These are phyloP conservation scores for Metschnikowia matae DNA, from an alignment of 805 yeast genomes.

Conservation along the genomic window DNA sequence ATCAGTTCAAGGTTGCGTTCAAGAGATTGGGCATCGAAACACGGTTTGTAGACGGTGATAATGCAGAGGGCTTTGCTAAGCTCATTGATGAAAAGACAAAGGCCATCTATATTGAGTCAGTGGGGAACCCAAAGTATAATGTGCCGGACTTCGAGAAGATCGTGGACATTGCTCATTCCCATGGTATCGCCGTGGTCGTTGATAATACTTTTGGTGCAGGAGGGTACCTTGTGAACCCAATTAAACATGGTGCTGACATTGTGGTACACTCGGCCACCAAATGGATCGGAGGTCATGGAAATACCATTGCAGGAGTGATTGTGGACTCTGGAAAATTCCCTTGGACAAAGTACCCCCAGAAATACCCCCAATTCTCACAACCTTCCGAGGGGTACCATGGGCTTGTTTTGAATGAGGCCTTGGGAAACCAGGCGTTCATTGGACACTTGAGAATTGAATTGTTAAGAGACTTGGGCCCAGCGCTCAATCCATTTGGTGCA, in stretches of 20 bases:
- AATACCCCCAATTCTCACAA: slow-evolving; percentile 85
- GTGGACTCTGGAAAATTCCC: slow-evolving; percentile 92
- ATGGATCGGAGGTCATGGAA: slow-evolving; percentile 98
- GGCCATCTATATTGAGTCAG: slow-evolving; percentile 84
- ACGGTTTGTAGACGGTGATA: slow-evolving; percentile 81
- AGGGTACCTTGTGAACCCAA: slow-evolving; percentile 79
- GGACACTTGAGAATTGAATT: slow-evolving; percentile 79
- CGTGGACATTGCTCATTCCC: slow-evolving; percentile 71
- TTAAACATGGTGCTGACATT: slow-evolving; percentile 87
- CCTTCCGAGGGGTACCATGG: slow-evolving; percentile 97
- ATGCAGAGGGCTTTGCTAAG: slow-evolving; percentile 65
- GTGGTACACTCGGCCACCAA: slow-evolving; percentile 93
- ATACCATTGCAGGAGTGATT: slow-evolving; percentile 87
- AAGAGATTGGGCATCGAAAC: slow-evolving; percentile 84
- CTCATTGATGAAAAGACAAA: slow-evolving; percentile 80
- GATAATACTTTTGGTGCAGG: slow-evolving; percentile 98
- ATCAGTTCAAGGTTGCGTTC: slow-evolving; percentile 90
- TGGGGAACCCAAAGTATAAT: slow-evolving; percentile 90
- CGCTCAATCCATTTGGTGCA: slow-evolving; percentile 82
- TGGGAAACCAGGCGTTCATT: slow-evolving; percentile 76
- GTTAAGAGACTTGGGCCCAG: slow-evolving; percentile 89
- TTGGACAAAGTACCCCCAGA: slow-evolving; percentile 79
- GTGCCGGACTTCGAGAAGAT: slow-evolving; percentile 86
- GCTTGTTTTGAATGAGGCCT: slow-evolving; percentile 70
- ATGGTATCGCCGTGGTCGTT: slow-evolving; percentile 86